Evolutionary conservation across 371 early-diverging fungal species (phyloP).

Genomic region (Apophysomyces elegans): DNA sequence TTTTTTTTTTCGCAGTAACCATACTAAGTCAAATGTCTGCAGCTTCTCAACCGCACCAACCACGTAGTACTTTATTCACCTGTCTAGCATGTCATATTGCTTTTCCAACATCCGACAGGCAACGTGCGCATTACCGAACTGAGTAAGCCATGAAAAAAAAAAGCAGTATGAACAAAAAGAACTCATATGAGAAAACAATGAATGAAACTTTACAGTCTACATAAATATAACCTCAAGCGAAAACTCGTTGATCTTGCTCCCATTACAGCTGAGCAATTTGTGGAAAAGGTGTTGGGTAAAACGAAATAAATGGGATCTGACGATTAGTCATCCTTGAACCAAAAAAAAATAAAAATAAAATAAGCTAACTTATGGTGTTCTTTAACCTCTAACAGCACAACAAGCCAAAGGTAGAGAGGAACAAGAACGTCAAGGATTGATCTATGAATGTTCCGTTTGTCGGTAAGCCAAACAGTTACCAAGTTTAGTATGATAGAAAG

Average conservation of each 20-base stretch:
- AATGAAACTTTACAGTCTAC: constrained; percentile 59
- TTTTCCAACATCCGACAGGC: constrained; percentile 80
- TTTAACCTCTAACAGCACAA: constrained; percentile 35
- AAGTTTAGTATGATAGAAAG: not conserved
- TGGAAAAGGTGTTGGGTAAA: constrained; percentile 61
- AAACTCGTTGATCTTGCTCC: constrained; percentile 83
- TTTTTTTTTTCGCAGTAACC: not conserved
- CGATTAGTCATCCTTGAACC: not conserved
- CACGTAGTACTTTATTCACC: constrained; percentile 50
- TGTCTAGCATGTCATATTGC: constrained; percentile 86
- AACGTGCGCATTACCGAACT: constrained; percentile 83
- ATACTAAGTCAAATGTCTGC: constrained; percentile 11
- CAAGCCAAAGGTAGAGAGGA: constrained; percentile 48
- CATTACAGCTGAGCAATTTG: constrained; percentile 76
- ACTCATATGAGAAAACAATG: not conserved
- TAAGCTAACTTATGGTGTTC: too few species aligned
- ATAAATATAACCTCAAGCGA: constrained; percentile 89
- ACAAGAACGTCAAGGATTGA: constrained; percentile 39
- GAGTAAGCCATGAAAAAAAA: constrained; percentile 51
- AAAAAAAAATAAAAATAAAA: too few species aligned
- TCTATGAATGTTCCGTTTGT: constrained; percentile 48
- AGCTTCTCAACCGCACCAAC: constrained; percentile 12
- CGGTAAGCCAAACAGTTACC: constrained; percentile 28
- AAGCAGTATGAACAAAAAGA: not conserved
- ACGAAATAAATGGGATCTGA: not conserved